Base-by-base conservation (phyloP, 148 eudicot species). In the Cornus kousa region DNA sequence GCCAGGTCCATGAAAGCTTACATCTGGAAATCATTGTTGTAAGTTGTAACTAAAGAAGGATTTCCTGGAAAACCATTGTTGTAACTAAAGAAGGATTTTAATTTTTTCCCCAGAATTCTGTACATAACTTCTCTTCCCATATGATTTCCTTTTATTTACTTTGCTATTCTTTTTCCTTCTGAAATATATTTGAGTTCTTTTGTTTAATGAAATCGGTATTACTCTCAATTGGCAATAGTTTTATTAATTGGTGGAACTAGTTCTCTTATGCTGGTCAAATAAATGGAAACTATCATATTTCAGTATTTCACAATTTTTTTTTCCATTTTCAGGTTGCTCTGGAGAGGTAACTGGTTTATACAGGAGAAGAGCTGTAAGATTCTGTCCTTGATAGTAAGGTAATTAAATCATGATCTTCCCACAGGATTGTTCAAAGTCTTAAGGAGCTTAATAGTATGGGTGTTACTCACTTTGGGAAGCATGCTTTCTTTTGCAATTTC, bases 291-390 rank as follows among this genome's bases (percentile, higher is more conserved):
- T 82, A 23, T 43, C 10, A 77, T 12, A 32, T 77, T 22, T 13
- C 17, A 3, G 77, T 12, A 32, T 77, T 22, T 13, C 17, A 3
- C 19, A 11, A 2, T 53, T 11, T 53, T 16, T 53, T 53, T 14
- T 16, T 60, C 73, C 9, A 40, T 46, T 80, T 85, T 72, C 89
- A 96, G 99, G 81, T 85, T 92, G 92, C 93, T 96, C 22, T 92
- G 92, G 93, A 93, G 86, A 83, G 98, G 95, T 73, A 92, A 88
- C 82, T 96, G 99, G 99, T 96, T 93, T 87, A 89, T 93, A 80
- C 99, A 96, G 87, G 98, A 96, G 88, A 93, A 93, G 90, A 89
- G 99, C 86, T 96, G 95, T 74, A 96, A 90, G 90, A 96, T 93
- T 85, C 95, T 96, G 48, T 86, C 99, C 46, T 74, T 85, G 82